Evolutionary conservation across 805 yeast species (phyloP), one percentile per base, ranked within the genome.

Genomic region (Wickerhamomyces queroliae): DNA sequence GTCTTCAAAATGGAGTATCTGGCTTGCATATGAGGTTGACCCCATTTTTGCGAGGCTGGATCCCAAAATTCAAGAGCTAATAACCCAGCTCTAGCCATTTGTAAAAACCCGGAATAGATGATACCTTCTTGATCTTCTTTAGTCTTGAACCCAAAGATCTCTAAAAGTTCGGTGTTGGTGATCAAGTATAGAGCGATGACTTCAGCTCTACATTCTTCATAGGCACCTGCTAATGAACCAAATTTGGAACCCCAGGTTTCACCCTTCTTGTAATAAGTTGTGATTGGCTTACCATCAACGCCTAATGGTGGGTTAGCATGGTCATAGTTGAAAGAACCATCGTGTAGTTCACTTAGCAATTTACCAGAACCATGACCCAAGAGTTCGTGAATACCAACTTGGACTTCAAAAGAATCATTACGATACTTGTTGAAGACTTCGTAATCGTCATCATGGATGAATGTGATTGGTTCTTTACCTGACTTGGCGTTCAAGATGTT

Each of bases 1-100:
- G 81, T 73, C 64, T 84, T 85, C 72, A 85, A 70, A 49, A 88
- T 87, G 24, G 93, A 86, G 63, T 74, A 88, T 61, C 96, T 72
- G 4, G 95, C 96, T 65, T 87, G 95, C 88, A 87, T 86, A 59
- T 88, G 96, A 12, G 96, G 80, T 65, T 88, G 96, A 23, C 96
- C 96, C 95, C 96, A 88, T 63, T 86, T 87, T 43, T 69, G 66
- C 22, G 86, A 72, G 33, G 63, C 62, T 29, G 95, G 95, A 60
- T 88, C 95, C 88, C 95, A 88, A 58, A 73, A 85, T 60, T 88
- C 95, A 55, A 88, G 70, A 7, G 85, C 91, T 26, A 83, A 55
- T 36, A 88, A 66, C 42, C 96, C 96, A 6, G 95, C 95, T 50
- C 95, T 73, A 20, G 88, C 83, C 96, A 88, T 88, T 47, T 76